phyloP scores from a whole-genome alignment of 2,329 filamentous ascomycete species.

The Diaporthe vexans region DNA sequence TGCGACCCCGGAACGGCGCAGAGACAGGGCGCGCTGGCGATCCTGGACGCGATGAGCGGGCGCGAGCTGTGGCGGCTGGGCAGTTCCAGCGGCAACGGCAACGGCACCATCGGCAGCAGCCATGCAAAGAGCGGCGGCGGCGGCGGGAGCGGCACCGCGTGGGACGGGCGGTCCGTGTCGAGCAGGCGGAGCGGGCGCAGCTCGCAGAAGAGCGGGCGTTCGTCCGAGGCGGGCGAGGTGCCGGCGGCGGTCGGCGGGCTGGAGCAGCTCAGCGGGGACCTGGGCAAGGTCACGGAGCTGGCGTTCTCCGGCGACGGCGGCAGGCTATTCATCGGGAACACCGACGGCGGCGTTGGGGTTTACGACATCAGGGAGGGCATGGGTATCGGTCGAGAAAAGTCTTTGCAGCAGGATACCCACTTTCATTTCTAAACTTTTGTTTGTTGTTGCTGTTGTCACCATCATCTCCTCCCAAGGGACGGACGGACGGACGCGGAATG shows the following conservation, averaged over 20 bases:
- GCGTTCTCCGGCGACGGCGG: conserved; percentile 55
- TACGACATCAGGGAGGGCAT: conserved; percentile 52
- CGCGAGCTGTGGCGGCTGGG: conserved; percentile 56
- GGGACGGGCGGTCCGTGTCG: conserved; percentile 39
- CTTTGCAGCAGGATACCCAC: conserved; percentile 34
- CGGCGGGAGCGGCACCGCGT: conserved; percentile 39
- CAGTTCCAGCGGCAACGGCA: conserved; percentile 46
- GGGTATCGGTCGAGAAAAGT: conserved; percentile 33
- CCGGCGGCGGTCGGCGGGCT: conserved; percentile 17
- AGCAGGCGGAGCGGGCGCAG: conserved; percentile 27
- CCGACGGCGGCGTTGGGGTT: conserved; percentile 52
- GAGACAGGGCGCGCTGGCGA: conserved; percentile 50
- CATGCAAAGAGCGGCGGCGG: conserved; percentile 49
- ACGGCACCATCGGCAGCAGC: conserved; percentile 43
- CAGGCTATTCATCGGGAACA: conserved; percentile 53
- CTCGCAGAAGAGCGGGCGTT: conserved; percentile 32
- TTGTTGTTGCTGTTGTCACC: too few species aligned
- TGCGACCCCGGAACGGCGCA: conserved; percentile 53
- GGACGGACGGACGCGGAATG: conserved; percentile 41
- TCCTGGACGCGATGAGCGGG: conserved; percentile 56
- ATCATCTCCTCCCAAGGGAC: neutral
- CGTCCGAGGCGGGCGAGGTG: conserved; percentile 24
- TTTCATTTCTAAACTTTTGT: conserved; percentile 3
- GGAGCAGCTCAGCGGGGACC: conserved; percentile 45
- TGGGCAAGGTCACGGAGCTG: conserved; percentile 54